Evolutionary conservation across 257 asterid genomes (phyloP).

Genomic region (Solanum pimpinellifolium): DNA sequence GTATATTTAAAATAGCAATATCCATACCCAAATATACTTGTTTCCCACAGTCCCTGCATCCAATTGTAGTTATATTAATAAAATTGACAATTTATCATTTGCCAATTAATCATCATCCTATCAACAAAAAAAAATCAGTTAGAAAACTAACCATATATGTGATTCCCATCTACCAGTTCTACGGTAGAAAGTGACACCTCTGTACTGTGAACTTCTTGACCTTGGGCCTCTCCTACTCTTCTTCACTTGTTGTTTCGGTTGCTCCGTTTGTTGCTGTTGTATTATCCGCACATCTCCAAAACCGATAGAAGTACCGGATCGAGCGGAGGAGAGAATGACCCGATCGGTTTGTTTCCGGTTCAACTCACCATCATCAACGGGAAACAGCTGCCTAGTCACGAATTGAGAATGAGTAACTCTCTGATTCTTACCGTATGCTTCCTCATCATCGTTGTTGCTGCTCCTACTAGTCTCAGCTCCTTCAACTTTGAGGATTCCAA

Average conservation of each 20-base stretch:
- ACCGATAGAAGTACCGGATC: not conserved
- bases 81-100: not conserved
- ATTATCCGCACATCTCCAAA: not conserved
- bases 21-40: conserved; percentile 56
- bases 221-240: conserved; percentile 60
- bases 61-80: not conserved
- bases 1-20: not conserved
- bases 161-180: conserved; percentile 76
- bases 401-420: conserved; percentile 4
- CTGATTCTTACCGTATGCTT: not conserved
- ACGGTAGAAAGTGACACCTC: conserved; percentile 58
- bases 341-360: conserved; percentile 1
- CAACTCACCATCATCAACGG: conserved; percentile 5
- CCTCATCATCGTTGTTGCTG: not conserved
- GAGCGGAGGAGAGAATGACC: not conserved
- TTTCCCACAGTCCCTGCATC: conserved; percentile 64
- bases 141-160: conserved; percentile 37
- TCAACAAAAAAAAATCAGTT: not conserved
- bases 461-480: not conserved
- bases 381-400: conserved; percentile 56
- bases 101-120: not conserved
- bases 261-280: conserved; percentile 12
- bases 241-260: conserved; percentile 22
- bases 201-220: conserved; percentile 49
- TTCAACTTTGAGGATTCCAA: conserved; percentile 27